Base-by-base conservation (phyloP, 2,329 filamentous ascomycete species). In the Phialocephala subalpina region DNA sequence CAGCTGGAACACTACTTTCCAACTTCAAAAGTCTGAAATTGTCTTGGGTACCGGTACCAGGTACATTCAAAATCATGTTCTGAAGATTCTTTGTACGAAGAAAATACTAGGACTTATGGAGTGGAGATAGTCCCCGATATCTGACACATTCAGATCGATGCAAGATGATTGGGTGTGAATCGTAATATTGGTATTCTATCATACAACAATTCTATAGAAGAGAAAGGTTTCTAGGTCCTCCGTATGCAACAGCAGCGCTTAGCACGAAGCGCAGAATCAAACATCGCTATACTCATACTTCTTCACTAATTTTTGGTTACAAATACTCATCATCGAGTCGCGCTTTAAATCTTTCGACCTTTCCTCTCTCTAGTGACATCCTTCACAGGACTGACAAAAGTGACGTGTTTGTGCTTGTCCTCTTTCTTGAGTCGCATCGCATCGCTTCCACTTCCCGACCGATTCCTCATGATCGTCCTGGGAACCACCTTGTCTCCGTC, bases 401-500 rank as follows among this genome's bases (percentile, higher is more conserved):
- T 76, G 36, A 79, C 78, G 59, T 77, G 78, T 55, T 76, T 77
- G n/a, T 76, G 77, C 58, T 76, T 77, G 20, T 76, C 73, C 42
- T 76, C 75, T 62, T 76, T 77, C 49, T 70, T 72, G 36, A 73
- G 42, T 22, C 70, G 58, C 64, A 72, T 67, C 4, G 67, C 62
- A 20, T 71, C 69, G 7, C 64, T 69, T 16, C 67, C 70, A 36
- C 67, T 72, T 2, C 71, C 70, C 18, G 69, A 60, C 27, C 71
- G 66, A 58, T 73, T 72, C 38, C 70, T 68, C 45, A 75, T 38
- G 5, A 72, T 73, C 5, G 73, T 67, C 47, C 70, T 67, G 4
- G 71, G 67, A 0, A 74, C 71, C 7, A 75, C 72, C 35, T 75
- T 75, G 9, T 75, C 75, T 11, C 68, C 69, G 55, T 76, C 86